These are phyloP conservation scores for Penicillium robsamsonii DNA, from an alignment of 495 filamentous ascomycete genomes.

Conservation along the genomic window DNA sequence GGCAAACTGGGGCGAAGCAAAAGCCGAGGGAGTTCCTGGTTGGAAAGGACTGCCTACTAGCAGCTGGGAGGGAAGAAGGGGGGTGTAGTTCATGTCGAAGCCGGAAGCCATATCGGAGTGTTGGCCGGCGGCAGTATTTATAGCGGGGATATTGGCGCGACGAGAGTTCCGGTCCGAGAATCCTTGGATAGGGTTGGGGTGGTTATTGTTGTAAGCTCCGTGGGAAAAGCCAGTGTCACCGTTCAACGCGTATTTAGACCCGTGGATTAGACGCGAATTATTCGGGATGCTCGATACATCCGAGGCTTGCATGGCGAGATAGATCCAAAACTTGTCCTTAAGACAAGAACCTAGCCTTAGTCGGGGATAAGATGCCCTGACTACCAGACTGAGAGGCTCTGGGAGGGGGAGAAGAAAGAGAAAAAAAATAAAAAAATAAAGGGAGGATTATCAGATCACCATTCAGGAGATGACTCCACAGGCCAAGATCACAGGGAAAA, in stretches of 20 bases:
- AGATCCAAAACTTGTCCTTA: conserved; percentile 11
- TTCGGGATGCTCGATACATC: conserved; percentile 59
- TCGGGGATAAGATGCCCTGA: conserved; percentile 2
- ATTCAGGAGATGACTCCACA: conserved; percentile 14
- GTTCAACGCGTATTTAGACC: conserved; percentile 62
- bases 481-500: conserved; percentile 1
- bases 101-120: conserved; percentile 77
- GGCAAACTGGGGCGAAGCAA: conserved; percentile 87
- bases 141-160: conserved; percentile 81
- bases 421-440: conserved; percentile 1
- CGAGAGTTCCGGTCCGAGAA: conserved; percentile 83
- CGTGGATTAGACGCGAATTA: conserved; percentile 54
- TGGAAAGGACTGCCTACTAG: conserved; percentile 96
- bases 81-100: conserved; percentile 98
- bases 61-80: conserved; percentile 88
- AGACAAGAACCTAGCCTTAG: conserved; percentile 9
- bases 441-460: conserved; percentile 15
- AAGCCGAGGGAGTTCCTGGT: conserved; percentile 85
- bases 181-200: conserved; percentile 56
- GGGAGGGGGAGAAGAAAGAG: background rate
- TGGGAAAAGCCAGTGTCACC: conserved; percentile 85
- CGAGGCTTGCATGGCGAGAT: conserved; percentile 80
- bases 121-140: conserved; percentile 73
- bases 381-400: conserved; percentile 11
- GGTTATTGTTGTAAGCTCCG: conserved; percentile 81